Conservation (phyloP, 805 yeast species). For the Nakazawaea laoshanensis region DNA sequence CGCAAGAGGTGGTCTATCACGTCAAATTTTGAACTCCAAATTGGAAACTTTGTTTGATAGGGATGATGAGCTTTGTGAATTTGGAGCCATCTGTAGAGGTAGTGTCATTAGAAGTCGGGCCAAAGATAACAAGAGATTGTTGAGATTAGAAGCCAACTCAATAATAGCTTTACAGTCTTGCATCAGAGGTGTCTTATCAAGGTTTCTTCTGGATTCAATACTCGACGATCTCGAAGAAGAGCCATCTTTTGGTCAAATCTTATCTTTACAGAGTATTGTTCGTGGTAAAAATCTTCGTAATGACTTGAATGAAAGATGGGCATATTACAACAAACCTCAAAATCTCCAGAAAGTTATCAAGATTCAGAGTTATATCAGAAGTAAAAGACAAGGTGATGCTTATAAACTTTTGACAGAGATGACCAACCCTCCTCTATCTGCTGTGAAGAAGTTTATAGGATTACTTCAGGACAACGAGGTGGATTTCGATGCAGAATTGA, state of each 20-base stretch:
- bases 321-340: conserved; percentile 37
- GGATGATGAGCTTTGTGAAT: conserved; percentile 26
- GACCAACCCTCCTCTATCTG: conserved; percentile 70
- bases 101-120: conserved; percentile 24
- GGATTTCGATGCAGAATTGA: conserved; percentile 70
- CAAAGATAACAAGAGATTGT: conserved; percentile 10
- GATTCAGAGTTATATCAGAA: conserved; percentile 69
- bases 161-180: conserved; percentile 44
- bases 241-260: conserved; percentile 28
- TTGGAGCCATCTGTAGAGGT: conserved; percentile 39
- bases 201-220: conserved; percentile 48
- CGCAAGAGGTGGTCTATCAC: conserved; percentile 34
- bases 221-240: conserved; percentile 47
- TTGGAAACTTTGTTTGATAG: conserved; percentile 32
- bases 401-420: conserved; percentile 63
- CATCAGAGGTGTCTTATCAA: conserved; percentile 53
- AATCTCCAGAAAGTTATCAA: conserved; percentile 54
- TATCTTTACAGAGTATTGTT: conserved; percentile 42
- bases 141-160: conserved; percentile 17
- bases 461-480: conserved; percentile 63
- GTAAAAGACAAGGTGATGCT: conserved; percentile 60
- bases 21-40: conserved; percentile 32
- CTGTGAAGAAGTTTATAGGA: conserved; percentile 69
- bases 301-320: conserved; percentile 22
- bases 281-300: conserved; percentile 41